Conservation (phyloP, 2,329 filamentous ascomycete species). For the Fusarium protoensiforme region DNA sequence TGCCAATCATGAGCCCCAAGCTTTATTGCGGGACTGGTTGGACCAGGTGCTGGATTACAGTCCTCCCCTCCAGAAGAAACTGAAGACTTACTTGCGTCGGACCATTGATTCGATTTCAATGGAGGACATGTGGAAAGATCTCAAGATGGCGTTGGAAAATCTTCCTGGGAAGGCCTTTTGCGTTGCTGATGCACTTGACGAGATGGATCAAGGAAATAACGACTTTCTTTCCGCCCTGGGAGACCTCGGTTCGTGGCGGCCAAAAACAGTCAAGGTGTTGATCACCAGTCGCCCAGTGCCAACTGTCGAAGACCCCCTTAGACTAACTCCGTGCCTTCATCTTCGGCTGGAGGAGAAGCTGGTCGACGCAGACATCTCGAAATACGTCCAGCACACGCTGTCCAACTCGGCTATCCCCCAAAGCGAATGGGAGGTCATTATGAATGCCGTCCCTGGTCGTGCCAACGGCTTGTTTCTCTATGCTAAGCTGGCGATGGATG, state of each 20-base stretch:
- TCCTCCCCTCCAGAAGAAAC: conserved; percentile 41
- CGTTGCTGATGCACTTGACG: conserved; percentile 58
- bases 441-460: background rate
- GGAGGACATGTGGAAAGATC: conserved; percentile 45
- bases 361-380: conserved; percentile 54
- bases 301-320: conserved; percentile 45
- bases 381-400: conserved; percentile 46
- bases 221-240: conserved; percentile 48
- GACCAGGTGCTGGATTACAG: conserved; percentile 47
- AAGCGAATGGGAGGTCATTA: conserved; percentile 13
- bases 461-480: conserved; percentile 32
- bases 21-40: conserved; percentile 50
- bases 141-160: conserved; percentile 37
- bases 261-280: conserved; percentile 52
- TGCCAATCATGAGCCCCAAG: conserved; percentile 46
- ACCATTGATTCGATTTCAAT: conserved; percentile 9
- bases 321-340: conserved; percentile 36
- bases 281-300: conserved; percentile 56
- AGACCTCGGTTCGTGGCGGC: conserved; percentile 45
- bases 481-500: conserved; percentile 30
- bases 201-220: conserved; percentile 54
- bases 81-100: conserved; percentile 22
- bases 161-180: conserved; percentile 47
- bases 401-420: conserved; percentile 18
- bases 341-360: conserved; percentile 50